Base-by-base conservation (phyloP, 1,284 basidiomycete species). In the Leccinum subrobustum region DNA sequence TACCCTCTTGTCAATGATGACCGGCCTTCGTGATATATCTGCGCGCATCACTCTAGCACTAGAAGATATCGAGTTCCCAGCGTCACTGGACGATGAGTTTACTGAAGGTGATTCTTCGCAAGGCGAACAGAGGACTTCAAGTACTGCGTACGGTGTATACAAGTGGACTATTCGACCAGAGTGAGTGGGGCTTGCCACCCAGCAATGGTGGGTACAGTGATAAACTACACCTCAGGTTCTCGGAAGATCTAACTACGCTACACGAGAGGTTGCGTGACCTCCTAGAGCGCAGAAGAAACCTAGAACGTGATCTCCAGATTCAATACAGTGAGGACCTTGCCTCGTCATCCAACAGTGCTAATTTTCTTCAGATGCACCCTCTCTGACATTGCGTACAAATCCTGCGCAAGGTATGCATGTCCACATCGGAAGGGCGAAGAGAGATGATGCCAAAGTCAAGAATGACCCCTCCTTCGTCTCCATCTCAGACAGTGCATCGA, bases 331-430 rank as follows among this genome's bases (percentile, higher is more conserved):
- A 61, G 79, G 14, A 54, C 20, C 35, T 52, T 37, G 11, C 12
- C 8, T 55, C 52, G 9, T 52, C 18, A 18, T 48, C 16, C 16
- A 16, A 35, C 9, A 8, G n/a, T n/a, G 25, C 54, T 62, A 50
- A 65, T 29, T 54, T 23, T 56, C 29, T 56, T 8, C 42, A 93
- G 92, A 78, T 74, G 83, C 86, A 1, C 83, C 88, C 14, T 91
- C 91, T 16, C 71, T 94, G 62, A 86, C 86, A 6, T 77, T 95
- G 52, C 85, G 90, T 35, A 84, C 83, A 23, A 87, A 83, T 2
- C 79, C 85, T 8, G 80, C 81, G 14, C 83, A 87, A 60, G 92
- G 92, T 9, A 84, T 89, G 78, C 88, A 91, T 70, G 81, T 93
- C 50, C 89, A 92, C 63, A 74, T 95, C 27, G 77, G 79, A 31